phyloP scores from a whole-genome alignment of 306 rosid genomes.

The Cucurbita ficifolia region DNA sequence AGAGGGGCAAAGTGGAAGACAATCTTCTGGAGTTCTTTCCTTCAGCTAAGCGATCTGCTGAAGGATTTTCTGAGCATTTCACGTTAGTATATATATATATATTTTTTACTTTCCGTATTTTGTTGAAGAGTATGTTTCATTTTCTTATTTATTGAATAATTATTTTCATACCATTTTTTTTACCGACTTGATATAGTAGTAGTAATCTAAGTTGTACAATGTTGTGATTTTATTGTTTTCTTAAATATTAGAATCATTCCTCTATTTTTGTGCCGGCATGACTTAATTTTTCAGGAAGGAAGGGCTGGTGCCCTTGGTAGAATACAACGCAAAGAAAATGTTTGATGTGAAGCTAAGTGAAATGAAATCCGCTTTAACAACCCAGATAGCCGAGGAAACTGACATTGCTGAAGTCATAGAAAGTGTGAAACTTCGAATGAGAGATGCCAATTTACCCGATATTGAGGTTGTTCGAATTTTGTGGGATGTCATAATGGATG shows the following conservation, averaged over 20 bases:
- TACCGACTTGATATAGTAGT: neutral
- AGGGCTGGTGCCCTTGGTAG: slow-evolving; percentile 78
- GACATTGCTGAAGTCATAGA: slow-evolving; percentile 91
- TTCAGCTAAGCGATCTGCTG: slow-evolving; percentile 67
- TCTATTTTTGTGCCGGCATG: neutral
- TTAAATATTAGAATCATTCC: neutral
- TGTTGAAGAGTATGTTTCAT: neutral
- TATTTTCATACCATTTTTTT: neutral
- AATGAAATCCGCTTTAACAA: slow-evolving; percentile 86
- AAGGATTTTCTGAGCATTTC: slow-evolving; percentile 92
- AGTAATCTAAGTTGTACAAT: neutral
- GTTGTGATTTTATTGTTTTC: neutral
- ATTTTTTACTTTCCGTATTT: neutral
- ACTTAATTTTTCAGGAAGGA: slow-evolving; percentile 56
- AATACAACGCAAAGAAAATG: slow-evolving; percentile 90
- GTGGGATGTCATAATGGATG: slow-evolving; percentile 99
- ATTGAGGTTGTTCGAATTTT: slow-evolving; percentile 58
- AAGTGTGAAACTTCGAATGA: slow-evolving; percentile 78
- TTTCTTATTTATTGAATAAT: neutral
- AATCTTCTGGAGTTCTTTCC: slow-evolving; percentile 84
- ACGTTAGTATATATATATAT: slow-evolving; percentile 50
- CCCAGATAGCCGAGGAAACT: slow-evolving; percentile 86
- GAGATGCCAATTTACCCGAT: slow-evolving; percentile 90
- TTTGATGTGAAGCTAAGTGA: slow-evolving; percentile 92
- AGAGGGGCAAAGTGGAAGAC: slow-evolving; percentile 93